Evolutionary conservation across 2,329 filamentous ascomycete genomes (phyloP).

Genomic region (Nothophoma quercina): DNA sequence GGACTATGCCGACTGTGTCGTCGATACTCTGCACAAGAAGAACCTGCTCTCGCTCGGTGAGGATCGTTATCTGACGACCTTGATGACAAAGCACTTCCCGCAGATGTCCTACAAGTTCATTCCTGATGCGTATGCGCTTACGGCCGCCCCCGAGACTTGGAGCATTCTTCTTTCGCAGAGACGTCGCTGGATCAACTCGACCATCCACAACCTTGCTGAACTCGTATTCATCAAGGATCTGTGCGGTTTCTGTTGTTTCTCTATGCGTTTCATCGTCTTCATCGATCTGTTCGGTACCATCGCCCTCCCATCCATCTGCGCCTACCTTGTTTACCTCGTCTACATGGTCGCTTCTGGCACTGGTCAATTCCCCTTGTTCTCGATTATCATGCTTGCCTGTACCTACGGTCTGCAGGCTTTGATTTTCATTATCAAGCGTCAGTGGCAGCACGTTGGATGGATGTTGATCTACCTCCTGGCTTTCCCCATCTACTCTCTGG

Average conservation of each 20-base stretch:
- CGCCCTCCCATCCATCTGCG: slow-evolving; percentile 86
- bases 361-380: slow-evolving; percentile 84
- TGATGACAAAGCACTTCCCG: slow-evolving; percentile 99
- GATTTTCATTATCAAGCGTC: slow-evolving; percentile 94
- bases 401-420: slow-evolving; percentile 96
- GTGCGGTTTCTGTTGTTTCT: slow-evolving; percentile 98
- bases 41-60: slow-evolving; percentile 93
- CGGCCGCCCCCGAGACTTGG: slow-evolving; percentile 93
- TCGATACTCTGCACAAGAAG: slow-evolving; percentile 95
- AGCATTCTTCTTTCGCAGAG: slow-evolving; percentile 94
- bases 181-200: slow-evolving; percentile 99
- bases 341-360: slow-evolving; percentile 74
- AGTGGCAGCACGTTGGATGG: slow-evolving; percentile 99
- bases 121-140: slow-evolving; percentile 89
- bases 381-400: slow-evolving; percentile 85
- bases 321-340: slow-evolving; percentile 87
- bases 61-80: slow-evolving; percentile 94
- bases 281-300: slow-evolving; percentile 93
- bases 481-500: slow-evolving; percentile 90
- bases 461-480: slow-evolving; percentile 99
- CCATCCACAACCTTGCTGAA: slow-evolving; percentile 94
- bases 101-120: slow-evolving; percentile 96
- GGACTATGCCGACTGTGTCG: slow-evolving; percentile 87
- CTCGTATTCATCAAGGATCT: slow-evolving; percentile 89
- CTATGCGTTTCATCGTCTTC: slow-evolving; percentile 96